Evolutionary conservation across 352 stramenopile species (phyloP).

Genomic region (Pythium sukuiense): DNA sequence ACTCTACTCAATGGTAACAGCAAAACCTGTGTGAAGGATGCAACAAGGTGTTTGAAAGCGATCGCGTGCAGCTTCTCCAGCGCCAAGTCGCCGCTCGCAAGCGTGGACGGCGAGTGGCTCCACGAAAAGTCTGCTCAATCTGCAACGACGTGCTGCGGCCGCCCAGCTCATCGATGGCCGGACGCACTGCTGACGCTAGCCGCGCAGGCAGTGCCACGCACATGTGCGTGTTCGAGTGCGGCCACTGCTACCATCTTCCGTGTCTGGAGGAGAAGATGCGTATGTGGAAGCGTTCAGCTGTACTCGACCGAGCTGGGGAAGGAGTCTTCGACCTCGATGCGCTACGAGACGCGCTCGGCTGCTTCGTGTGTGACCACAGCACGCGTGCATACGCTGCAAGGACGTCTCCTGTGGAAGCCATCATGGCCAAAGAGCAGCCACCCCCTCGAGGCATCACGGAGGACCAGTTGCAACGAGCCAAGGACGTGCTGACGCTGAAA

Average conservation of each 20-base stretch:
- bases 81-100: slow-evolving; percentile 67
- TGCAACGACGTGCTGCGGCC: slow-evolving; percentile 61
- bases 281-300: slow-evolving; percentile 80
- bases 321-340: slow-evolving; percentile 36
- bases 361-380: slow-evolving; percentile 84
- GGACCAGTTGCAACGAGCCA: slow-evolving; percentile 70
- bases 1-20: slow-evolving; percentile 24
- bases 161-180: slow-evolving; percentile 27
- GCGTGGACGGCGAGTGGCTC: slow-evolving; percentile 55
- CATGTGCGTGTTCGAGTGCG: slow-evolving; percentile 82
- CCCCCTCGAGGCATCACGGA: slow-evolving; percentile 59
- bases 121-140: slow-evolving; percentile 61
- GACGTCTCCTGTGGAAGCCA: slow-evolving; percentile 35
- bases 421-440: slow-evolving; percentile 27
- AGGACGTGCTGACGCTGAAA: slow-evolving; percentile 49
- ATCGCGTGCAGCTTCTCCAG: slow-evolving; percentile 68
- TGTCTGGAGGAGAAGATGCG: slow-evolving; percentile 85
- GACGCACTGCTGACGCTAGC: slow-evolving; percentile 6
- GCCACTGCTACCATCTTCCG: slow-evolving; percentile 77
- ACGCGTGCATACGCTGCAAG: slow-evolving; percentile 52
- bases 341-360: slow-evolving; percentile 52
- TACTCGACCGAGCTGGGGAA: slow-evolving; percentile 32
- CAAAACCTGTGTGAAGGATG: slow-evolving; percentile 76
- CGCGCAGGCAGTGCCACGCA: slow-evolving; percentile 33
- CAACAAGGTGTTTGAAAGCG: slow-evolving; percentile 78